A percentile compares a stretch with the other conserved stretches of the same genome.
These are phyloP conservation scores for Gracilaria domingensis DNA, from an alignment of 23 red algal species.

Conservation along the genomic window DNA sequence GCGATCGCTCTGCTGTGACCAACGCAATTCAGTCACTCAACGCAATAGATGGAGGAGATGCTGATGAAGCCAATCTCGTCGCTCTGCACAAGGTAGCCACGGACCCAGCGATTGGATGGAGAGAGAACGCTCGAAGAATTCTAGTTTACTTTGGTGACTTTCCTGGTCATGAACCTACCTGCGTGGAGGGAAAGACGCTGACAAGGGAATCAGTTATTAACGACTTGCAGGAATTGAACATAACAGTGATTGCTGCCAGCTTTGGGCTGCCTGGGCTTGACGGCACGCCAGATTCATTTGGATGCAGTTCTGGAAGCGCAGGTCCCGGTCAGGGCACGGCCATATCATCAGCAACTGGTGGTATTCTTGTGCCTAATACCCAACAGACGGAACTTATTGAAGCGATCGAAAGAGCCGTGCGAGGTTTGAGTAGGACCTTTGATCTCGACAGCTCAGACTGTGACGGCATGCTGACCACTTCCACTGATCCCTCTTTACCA, in stretches of 20 bases:
- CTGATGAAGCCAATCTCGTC: conserved; percentile 56
- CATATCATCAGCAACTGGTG: conserved; percentile 40
- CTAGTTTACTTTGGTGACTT: conserved; percentile 66
- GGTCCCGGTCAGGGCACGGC: conserved; percentile 52
- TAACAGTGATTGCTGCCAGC: conserved; percentile 49
- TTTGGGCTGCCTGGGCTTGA: conserved; percentile 30
- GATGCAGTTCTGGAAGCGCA: not conserved
- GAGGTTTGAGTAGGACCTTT: conserved; percentile 26
- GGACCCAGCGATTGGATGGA: conserved; percentile 34
- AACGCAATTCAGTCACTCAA: conserved; percentile 28
- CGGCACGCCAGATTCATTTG: conserved; percentile 12
- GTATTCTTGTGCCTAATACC: conserved; percentile 21
- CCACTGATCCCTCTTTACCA: conserved; percentile 28
- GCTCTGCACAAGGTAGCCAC: conserved; percentile 60
- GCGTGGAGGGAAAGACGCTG: conserved; percentile 7
- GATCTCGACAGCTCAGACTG: conserved; percentile 61
- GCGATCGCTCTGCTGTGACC: not conserved
- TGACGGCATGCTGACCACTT: conserved; percentile 36
- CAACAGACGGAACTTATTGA: conserved; percentile 30
- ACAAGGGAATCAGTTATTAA: conserved; percentile 15
- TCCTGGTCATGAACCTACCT: conserved; percentile 68
- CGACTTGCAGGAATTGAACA: conserved; percentile 15
- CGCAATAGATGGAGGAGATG: conserved; percentile 36
- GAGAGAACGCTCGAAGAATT: conserved; percentile 25
- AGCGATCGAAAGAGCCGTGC: conserved; percentile 13